These are phyloP conservation scores for Histomonas meleagridis DNA, from an alignment of 208 protist genomes.

Conservation along the genomic window DNA sequence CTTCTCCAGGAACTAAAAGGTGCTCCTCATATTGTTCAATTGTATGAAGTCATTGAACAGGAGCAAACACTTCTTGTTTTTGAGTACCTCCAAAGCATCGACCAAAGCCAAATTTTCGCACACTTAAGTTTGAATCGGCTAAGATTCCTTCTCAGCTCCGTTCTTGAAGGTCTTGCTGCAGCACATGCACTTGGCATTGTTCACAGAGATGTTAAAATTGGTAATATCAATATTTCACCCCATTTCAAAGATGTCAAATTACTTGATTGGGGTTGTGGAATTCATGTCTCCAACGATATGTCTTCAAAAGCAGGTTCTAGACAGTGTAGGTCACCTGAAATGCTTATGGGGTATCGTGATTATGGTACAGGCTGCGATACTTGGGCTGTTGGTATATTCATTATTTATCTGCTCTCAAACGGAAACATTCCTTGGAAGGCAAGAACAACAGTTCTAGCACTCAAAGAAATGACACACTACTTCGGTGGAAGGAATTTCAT, in stretches of 20 bases:
- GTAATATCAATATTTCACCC: not conserved
- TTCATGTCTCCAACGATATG: not conserved
- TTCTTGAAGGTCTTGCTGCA: not conserved
- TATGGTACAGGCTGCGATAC: not conserved
- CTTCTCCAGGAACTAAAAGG: not conserved
- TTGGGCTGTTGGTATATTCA: not conserved
- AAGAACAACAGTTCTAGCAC: not conserved
- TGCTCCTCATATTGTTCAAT: not conserved
- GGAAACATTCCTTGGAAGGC: conserved; percentile 5
- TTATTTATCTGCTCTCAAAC: not conserved
- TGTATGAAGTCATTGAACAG: not conserved
- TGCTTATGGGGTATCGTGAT: not conserved
- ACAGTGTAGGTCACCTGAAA: not conserved
- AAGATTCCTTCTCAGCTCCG: not conserved
- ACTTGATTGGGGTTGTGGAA: conserved; percentile 11
- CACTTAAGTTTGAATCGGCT: not conserved
- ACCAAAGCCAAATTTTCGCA: not conserved
- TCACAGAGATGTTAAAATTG: not conserved
- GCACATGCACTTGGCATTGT: not conserved
- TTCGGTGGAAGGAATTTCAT: not conserved
- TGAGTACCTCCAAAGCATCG: not conserved
- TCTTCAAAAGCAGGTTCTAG: not conserved
- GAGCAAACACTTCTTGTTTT: not conserved
- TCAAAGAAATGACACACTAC: not conserved
- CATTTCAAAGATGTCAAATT: not conserved